Conservation (phyloP, 1,284 basidiomycete species). For the Naganishia cerealis region DNA sequence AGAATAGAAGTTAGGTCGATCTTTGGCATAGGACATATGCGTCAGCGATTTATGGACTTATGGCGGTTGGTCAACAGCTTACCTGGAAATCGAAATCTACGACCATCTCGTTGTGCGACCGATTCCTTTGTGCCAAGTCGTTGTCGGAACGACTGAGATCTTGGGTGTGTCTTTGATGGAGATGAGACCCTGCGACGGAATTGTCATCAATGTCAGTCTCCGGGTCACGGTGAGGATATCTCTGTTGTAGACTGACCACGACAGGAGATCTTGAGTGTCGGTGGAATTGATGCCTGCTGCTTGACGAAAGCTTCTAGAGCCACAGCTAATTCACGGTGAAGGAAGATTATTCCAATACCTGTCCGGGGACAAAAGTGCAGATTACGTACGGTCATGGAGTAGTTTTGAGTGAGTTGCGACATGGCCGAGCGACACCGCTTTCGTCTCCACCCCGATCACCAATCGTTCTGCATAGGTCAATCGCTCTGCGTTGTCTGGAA, state of each 20-base stretch:
- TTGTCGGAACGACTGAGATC: slow-evolving; percentile 4
- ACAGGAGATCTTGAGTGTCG: slow-evolving; percentile 12
- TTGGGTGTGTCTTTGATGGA: slow-evolving; percentile 10
- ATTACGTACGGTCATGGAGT: slow-evolving; percentile 8
- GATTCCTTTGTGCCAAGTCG: slow-evolving; percentile 14
- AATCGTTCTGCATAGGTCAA: slow-evolving; percentile 13
- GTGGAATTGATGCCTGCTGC: slow-evolving; percentile 19
- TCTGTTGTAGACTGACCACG: not conserved
- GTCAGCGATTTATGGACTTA: not conserved
- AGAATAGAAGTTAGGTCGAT: slow-evolving; percentile 22
- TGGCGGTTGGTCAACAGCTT: not conserved
- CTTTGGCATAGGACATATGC: not conserved
- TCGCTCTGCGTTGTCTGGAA: slow-evolving; percentile 9
- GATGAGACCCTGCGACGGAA: slow-evolving; percentile 2
- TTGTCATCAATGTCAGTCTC: not conserved
- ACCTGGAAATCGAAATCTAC: slow-evolving; percentile 26
- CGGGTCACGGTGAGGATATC: not conserved
- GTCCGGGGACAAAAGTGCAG: not conserved
- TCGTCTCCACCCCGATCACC: slow-evolving; percentile 9
- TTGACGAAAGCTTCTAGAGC: slow-evolving; percentile 23
- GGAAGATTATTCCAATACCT: not conserved
- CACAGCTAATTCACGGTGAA: not conserved
- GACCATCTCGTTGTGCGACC: slow-evolving; percentile 21
- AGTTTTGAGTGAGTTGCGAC: not conserved
- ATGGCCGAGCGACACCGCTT: not conserved